Base-by-base conservation (phyloP, 768 basidiomycete genomes). In the Suillus hirtellus region DNA sequence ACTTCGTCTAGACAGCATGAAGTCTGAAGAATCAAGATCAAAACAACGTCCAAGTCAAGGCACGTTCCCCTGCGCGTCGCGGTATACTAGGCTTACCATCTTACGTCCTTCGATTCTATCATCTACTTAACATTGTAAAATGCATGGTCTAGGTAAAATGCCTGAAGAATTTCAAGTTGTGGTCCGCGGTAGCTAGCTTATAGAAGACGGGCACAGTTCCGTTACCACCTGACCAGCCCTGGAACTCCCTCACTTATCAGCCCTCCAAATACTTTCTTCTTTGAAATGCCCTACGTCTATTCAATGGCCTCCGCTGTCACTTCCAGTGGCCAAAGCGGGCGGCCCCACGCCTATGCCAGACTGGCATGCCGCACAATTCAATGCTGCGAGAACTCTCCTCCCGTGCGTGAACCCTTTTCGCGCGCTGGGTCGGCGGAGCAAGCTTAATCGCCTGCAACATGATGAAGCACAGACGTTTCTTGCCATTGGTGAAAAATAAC, bases 331-430 rank as follows among this genome's bases (percentile, higher is more conserved):
- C 64, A 67, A 6, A 6, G 31, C 31, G 5, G 6, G 31, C 31
- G 31, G 31, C 31, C 27, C 27, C 31, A 4, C 31, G 31, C 1
- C 31, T 7, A 49, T 75, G 76, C 68, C 72, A 69, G 68, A 71
- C 73, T 4, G 74, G 74, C 21, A n/a, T n/a, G n/a, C n/a, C n/a
- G n/a, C n/a, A 42, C 62, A 15, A 62, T 72, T 31, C 70, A 74
- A 58, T 77, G 75, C 67, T 75, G 73, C 68, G 59, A 69, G 68
- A 63, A 53, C 38, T 50, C 24, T 27, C 17, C 24, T 15, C 17
- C 15, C 8, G 8, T 50, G 24, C 8, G 15, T 17, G 49, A 27
- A 8, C 27, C 14, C 2, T 49, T 17, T 27, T 27, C 8, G 71
- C 72, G 21, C 67, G 69, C 65, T 19, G 27, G 17, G 15, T 31